Evolutionary conservation across 1,139 yeast genomes (phyloP).

Genomic region (Suhomyces terraborum): DNA sequence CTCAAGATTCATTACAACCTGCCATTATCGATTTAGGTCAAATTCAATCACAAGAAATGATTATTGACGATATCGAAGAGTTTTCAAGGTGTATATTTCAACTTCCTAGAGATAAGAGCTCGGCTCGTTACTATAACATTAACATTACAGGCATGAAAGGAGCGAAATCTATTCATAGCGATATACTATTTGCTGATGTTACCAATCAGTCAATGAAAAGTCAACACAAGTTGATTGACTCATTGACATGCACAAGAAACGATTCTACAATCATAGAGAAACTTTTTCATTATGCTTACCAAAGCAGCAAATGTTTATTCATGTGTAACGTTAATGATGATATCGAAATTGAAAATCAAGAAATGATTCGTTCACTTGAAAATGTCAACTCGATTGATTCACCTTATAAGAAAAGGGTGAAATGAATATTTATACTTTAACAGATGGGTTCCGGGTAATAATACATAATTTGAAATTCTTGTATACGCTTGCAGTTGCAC

Average conservation of each 20-base stretch:
- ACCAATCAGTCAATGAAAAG: not conserved
- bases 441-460: slow-evolving; percentile 6
- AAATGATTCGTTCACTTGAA: slow-evolving; percentile 15
- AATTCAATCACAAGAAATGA: slow-evolving; percentile 26
- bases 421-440: slow-evolving; percentile 8
- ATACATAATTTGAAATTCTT: slow-evolving; percentile 9
- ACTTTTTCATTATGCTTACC: slow-evolving; percentile 22
- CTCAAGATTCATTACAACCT: not conserved
- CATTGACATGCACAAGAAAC: not conserved
- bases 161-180: slow-evolving; percentile 13
- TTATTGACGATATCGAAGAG: slow-evolving; percentile 17
- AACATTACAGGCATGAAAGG: slow-evolving; percentile 12
- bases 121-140: slow-evolving; percentile 12
- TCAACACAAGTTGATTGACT: not conserved
- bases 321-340: slow-evolving; percentile 17
- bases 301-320: slow-evolving; percentile 29
- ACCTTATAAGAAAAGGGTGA: slow-evolving; percentile 21
- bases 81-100: slow-evolving; percentile 10
- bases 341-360: slow-evolving; percentile 13
- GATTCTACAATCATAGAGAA: slow-evolving; percentile 16
- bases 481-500: not conserved
- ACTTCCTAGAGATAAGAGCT: slow-evolving; percentile 1
- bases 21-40: slow-evolving; percentile 8
- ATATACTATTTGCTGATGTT: slow-evolving; percentile 21
- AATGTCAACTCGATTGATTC: slow-evolving; percentile 20